Conservation (phyloP, 2,329 filamentous ascomycete species). For the Curvularia eragrostidis region DNA sequence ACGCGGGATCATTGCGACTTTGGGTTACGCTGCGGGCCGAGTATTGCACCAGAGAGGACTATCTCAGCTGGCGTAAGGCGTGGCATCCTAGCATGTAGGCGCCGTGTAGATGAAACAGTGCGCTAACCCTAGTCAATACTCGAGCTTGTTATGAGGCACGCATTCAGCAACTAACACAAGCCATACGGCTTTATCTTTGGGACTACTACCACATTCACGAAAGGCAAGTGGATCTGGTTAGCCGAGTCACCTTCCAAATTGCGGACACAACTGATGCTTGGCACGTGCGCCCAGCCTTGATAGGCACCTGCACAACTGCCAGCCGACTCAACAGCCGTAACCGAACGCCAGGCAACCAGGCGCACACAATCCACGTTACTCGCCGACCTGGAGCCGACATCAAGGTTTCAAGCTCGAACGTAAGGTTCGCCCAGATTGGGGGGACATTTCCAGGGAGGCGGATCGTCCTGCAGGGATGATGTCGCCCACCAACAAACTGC, state of each 20-base stretch:
- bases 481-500: not conserved
- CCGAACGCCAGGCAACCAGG: not conserved
- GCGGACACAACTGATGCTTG: constrained; percentile 3
- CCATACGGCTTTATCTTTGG: constrained; percentile 7
- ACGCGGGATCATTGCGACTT: constrained; percentile 1
- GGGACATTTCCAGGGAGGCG: not conserved
- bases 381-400: constrained; percentile 4
- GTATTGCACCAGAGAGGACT: not conserved
- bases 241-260: constrained; percentile 14
- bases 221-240: constrained; percentile 2
- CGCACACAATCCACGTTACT: not conserved
- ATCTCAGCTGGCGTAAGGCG: constrained; percentile 7
- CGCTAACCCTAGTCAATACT: not conserved
- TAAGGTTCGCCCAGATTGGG: constrained; percentile 5
- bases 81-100: not conserved
- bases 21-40: constrained; percentile 5
- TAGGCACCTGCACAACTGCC: constrained; percentile 2
- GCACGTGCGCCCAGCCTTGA: not conserved
- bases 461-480: not conserved
- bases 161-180: not conserved
- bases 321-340: not conserved
- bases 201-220: not conserved
- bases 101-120: not conserved
- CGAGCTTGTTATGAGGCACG: not conserved
- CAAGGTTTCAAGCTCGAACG: not conserved